These are phyloP conservation scores for Trypanosoma melophagium DNA, from an alignment of 208 protist genomes.

Conservation along the genomic window DNA sequence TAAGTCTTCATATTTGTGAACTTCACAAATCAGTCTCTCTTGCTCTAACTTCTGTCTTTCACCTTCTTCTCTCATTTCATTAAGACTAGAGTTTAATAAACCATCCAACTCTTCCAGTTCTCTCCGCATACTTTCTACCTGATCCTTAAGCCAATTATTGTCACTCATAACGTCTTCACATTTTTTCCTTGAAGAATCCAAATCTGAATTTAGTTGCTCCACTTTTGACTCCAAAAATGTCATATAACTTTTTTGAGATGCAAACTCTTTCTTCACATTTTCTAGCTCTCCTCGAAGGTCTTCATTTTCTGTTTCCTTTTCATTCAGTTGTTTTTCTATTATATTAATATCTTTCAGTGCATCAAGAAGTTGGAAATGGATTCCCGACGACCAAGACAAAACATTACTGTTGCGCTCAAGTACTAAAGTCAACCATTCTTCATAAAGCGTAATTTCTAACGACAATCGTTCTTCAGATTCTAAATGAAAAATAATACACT, in stretches of 20 bases:
- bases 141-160: constrained; percentile 61
- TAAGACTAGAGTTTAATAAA: constrained; percentile 68
- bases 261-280: constrained; percentile 9
- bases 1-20: constrained; percentile 26
- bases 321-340: not conserved
- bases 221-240: constrained; percentile 11
- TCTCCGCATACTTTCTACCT: constrained; percentile 67
- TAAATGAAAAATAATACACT: not conserved
- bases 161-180: constrained; percentile 31
- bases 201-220: not conserved
- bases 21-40: constrained; percentile 32
- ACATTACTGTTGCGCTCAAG: not conserved
- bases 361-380: not conserved
- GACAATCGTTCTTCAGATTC: constrained; percentile 10
- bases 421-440: not conserved
- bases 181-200: constrained; percentile 10
- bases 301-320: constrained; percentile 9
- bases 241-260: constrained; percentile 1
- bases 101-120: constrained; percentile 77
- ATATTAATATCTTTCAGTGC: not conserved
- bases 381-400: not conserved
- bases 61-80: constrained; percentile 75
- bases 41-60: constrained; percentile 50
- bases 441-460: not conserved
- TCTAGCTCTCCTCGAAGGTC: not conserved